These are phyloP conservation scores for Kockovaella imperatae DNA, from an alignment of 768 basidiomycete species.

Conservation along the genomic window DNA sequence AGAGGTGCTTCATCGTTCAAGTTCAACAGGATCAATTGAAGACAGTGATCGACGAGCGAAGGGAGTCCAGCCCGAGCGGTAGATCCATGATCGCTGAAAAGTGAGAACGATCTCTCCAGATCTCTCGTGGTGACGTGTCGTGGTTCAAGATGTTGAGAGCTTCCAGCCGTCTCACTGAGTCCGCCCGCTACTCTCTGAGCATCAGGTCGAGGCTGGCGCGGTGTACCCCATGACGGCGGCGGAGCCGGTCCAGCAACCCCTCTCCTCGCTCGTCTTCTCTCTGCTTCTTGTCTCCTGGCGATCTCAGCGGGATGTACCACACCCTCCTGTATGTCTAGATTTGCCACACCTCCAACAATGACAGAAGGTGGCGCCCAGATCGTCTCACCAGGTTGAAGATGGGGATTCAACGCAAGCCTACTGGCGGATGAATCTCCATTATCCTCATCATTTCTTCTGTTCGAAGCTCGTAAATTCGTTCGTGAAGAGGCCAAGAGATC, in stretches of 20 bases:
- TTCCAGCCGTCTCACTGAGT: background rate
- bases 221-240: constrained; percentile 22
- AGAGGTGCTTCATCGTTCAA: constrained; percentile 15
- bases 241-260: constrained; percentile 27
- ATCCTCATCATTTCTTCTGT: too few relatives aligned
- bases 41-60: constrained; percentile 20
- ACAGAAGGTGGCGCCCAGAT: constrained; percentile 4
- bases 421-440: too few relatives aligned
- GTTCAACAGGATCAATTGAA: constrained; percentile 15
- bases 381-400: background rate
- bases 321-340: constrained; percentile 12
- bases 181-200: background rate
- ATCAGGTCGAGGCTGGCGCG: background rate
- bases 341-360: background rate
- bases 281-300: constrained; percentile 11
- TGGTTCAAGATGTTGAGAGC: background rate
- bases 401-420: too few relatives aligned
- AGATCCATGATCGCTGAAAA: too few relatives aligned
- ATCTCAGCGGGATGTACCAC: constrained; percentile 30
- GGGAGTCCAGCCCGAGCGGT: background rate
- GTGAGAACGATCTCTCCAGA: background rate
- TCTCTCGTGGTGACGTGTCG: background rate
- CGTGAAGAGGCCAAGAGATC: constrained; percentile 19
- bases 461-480: background rate
- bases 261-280: constrained; percentile 16